Percentiles rank a stretch among this genome's conserved stretches.
phyloP scores from a whole-genome alignment of 306 rosid genomes.

The Cucurbita moschata region DNA sequence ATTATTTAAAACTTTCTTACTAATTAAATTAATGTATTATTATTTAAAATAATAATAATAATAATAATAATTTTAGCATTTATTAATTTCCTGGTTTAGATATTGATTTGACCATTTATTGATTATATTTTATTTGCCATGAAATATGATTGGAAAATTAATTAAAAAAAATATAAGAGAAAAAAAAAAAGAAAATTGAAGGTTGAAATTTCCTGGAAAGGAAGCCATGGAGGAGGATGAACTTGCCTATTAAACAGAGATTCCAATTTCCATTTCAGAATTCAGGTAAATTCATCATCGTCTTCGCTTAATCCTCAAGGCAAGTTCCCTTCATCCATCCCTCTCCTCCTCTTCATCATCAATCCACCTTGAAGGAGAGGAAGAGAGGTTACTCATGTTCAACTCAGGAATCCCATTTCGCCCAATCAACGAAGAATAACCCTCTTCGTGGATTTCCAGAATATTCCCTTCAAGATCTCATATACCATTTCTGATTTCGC shows the following conservation, averaged over 20 bases:
- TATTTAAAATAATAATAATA: too few species aligned
- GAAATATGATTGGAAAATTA: neutral
- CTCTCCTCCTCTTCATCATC: conserved; percentile 6
- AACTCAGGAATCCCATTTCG: neutral
- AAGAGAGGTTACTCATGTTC: neutral
- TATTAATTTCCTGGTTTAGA: too few species aligned
- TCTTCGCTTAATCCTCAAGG: conserved; percentile 2
- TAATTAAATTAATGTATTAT: neutral
- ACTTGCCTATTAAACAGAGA: neutral
- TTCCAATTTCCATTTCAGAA: neutral
- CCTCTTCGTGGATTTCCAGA: neutral
- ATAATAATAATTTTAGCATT: neutral
- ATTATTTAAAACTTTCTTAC: too few species aligned
- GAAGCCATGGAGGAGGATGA: neutral
- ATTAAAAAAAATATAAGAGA: neutral
- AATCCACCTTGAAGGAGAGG: neutral
- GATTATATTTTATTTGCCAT: neutral
- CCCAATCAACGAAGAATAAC: neutral
- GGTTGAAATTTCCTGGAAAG: neutral
- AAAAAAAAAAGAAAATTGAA: neutral
- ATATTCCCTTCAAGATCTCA: neutral
- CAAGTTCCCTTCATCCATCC: neutral
- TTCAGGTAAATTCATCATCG: neutral
- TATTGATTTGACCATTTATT: too few species aligned
- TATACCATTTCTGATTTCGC: neutral